Evolutionary conservation across 768 basidiomycete species (phyloP), one percentile per base, ranked within the genome.

Genomic region (Crucibulum laeve): DNA sequence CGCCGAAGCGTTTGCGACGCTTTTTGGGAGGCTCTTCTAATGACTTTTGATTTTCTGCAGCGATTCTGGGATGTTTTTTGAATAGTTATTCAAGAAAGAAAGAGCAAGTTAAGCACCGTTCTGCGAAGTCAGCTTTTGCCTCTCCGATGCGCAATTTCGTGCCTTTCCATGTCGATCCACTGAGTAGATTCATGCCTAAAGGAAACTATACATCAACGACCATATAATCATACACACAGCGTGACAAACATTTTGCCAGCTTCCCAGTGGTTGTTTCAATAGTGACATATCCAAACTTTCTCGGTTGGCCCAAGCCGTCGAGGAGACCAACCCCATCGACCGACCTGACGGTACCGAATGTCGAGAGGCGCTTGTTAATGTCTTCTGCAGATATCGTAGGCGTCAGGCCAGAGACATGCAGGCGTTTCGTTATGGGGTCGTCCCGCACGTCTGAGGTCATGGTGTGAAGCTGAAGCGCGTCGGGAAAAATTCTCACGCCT

Each of bases 121-220:
- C 79, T 2, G 60, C 60, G 53, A 72, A 91, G 57, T 90, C 82
- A 1, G 82, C 83, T 48, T 80, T 85, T n/a, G 90, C 89, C 51
- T 91, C 87, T 6, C 87, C 87, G 25, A 92, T 76, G 14, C 88
- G 76, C 24, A 92, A 64, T 51, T 86, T 91, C 17, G 88, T 67
- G n/a, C 91, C 91, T 64, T 90, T 91, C 87, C 88, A 93, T 1
- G 79, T 87, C 4, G 85, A 79, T 25, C 91, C 90, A 47, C 84
- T 90, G 21, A 92, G 71, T 2, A 79, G 59, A 56, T 80, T 90
- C 59, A 87, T 68, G 60, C 87, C 87, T 90, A 34, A 4, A 23
- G 38, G 22, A 15, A 26, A 25, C 38, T 36, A 46, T 14, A 28
- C 21, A 42, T 40, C 11, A 36, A 33, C 7, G 19, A 11, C 25